These are phyloP conservation scores for Cladosporium colombiae DNA, from an alignment of 2,329 filamentous ascomycete genomes.

Conservation along the genomic window DNA sequence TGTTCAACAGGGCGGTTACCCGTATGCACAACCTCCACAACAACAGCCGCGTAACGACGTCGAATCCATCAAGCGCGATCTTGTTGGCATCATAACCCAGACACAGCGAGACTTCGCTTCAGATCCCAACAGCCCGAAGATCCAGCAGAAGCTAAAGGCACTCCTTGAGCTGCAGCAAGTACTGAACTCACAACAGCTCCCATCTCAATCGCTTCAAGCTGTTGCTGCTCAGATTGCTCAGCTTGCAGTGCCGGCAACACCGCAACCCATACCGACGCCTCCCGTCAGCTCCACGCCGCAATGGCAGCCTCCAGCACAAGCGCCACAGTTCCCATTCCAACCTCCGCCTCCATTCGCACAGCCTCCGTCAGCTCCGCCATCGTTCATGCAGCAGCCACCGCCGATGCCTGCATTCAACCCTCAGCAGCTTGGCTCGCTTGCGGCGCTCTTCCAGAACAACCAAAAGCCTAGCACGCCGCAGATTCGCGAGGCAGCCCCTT, in stretches of 20 bases:
- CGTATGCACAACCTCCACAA: constrained; percentile 26
- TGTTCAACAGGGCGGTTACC: constrained; percentile 25
- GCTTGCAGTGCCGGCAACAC: constrained; percentile 37
- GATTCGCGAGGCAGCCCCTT: constrained; percentile 36
- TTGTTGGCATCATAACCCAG: constrained; percentile 73
- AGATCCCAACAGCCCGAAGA: constrained; percentile 72
- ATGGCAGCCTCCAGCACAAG: constrained; percentile 33
- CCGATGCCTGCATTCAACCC: constrained; percentile 25
- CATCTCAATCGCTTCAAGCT: constrained; percentile 67
- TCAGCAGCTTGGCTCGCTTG: constrained; percentile 27
- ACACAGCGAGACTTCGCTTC: constrained; percentile 73
- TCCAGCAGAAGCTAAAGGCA: constrained; percentile 79
- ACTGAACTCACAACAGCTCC: constrained; percentile 72
- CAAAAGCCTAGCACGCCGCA: constrained; percentile 41
- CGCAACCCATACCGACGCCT: constrained; percentile 15
- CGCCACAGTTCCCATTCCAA: constrained; percentile 28
- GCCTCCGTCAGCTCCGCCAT: constrained; percentile 30
- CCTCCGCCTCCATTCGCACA: constrained; percentile 35
- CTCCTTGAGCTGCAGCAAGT: constrained; percentile 82
- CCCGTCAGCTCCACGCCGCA: constrained; percentile 31
- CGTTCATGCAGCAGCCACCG: constrained; percentile 27
- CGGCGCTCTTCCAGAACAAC: constrained; percentile 37
- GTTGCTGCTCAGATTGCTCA: constrained; percentile 65
- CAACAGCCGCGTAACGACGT: constrained; percentile 28
- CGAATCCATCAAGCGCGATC: constrained; percentile 77